Base-by-base conservation (phyloP, 2,329 filamentous ascomycete genomes). In the Furcasterigmium furcatum region DNA sequence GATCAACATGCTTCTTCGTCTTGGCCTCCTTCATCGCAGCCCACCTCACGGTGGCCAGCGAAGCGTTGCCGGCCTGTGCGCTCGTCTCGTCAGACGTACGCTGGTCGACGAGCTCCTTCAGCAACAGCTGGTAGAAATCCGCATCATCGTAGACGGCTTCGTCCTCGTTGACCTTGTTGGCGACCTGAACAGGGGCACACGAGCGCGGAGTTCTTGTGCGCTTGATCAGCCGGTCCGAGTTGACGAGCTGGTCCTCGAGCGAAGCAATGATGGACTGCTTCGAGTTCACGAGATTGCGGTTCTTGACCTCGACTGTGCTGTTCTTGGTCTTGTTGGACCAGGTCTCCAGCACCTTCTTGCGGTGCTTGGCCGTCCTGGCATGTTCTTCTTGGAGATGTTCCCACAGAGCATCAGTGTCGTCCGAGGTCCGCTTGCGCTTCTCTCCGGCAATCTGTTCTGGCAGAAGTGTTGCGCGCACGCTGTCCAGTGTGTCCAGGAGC, bases 101-200 rank as follows among this genome's bases (percentile, higher is more conserved):
- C 63, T 95, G 89, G 61, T 96, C 90, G 9, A 99, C 87, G 2
- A 99, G 82, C 59, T 96, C 90, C 63, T 96, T 95, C 22, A 99
- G 80, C 3, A 99, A 79, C 13, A 94, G 73, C 63, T 95, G 90
- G 69, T 99, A 99, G 65, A 97, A 96, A 62, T 95, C 85, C 10
- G 88, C 89, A 57, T 99, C 94, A 62, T 97, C 92, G 70, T 94
- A 99, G 55, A 96, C 83, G 18, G 73, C 68, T 1, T 65, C 62
- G 57, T 84, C 82, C 54, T 85, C 77, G 9, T 70, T 66, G 20
- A 82, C 58, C 58, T 80, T 79, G 52, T 68, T 70, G 24, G 75
- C 74, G 1, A 77, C 76, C 56, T 92, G 88, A 0, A 80, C 68
- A 0, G 88, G 88, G 0, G 88, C 88, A 57, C 88, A 91, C 2